phyloP scores from a whole-genome alignment of 441 rosid species.

The Erodium moschatum region DNA sequence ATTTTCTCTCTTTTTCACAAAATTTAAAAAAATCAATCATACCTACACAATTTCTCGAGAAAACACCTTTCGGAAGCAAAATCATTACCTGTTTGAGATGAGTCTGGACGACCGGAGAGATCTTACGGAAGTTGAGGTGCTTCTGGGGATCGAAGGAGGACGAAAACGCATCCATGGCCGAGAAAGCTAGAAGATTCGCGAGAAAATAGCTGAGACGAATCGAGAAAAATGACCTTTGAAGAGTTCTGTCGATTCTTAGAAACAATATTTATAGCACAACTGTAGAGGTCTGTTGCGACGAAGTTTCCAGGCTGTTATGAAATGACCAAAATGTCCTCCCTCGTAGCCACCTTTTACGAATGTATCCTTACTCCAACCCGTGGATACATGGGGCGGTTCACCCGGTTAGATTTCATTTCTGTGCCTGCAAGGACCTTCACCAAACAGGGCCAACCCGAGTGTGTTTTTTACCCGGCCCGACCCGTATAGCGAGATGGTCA shows the following conservation, averaged over 20 bases:
- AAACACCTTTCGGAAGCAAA: background rate
- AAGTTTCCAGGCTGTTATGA: background rate
- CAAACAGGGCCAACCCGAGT: too few species aligned
- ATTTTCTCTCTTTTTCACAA: background rate
- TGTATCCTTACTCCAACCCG: background rate
- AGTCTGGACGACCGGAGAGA: constrained; percentile 19
- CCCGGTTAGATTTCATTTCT: too few species aligned
- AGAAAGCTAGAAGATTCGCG: background rate
- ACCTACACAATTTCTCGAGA: background rate
- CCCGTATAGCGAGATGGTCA: too few species aligned
- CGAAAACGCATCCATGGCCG: constrained; percentile 43
- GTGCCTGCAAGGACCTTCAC: too few species aligned
- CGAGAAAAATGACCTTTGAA: constrained; percentile 1
- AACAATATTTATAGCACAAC: background rate
- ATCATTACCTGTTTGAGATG: constrained; percentile 22
- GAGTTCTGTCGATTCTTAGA: background rate
- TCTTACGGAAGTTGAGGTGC: constrained; percentile 23
- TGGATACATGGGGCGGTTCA: background rate
- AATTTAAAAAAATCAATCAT: background rate
- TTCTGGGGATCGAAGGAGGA: constrained; percentile 31
- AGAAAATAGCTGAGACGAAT: too few species aligned
- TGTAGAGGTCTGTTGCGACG: background rate
- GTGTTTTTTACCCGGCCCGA: too few species aligned
- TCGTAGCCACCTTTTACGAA: background rate
- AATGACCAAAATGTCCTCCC: background rate